Base-by-base conservation (phyloP, 2,329 filamentous ascomycete genomes). In the Aotearoamyces nothofagi region DNA sequence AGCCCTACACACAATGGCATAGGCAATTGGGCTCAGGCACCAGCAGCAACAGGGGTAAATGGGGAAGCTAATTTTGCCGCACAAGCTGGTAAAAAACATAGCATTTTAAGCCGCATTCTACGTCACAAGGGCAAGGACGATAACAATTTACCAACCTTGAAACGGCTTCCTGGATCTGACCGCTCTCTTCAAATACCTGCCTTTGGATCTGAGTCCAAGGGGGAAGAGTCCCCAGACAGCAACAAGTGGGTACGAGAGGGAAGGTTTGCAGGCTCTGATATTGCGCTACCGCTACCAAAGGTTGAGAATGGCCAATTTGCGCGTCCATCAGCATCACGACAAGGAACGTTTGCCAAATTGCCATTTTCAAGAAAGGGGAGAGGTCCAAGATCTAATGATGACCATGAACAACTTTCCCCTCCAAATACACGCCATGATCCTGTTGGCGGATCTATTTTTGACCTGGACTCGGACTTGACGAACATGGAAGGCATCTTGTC, bases 401-500 rank as follows among this genome's bases (percentile, higher is more conserved):
- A 47, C 37, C 75, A 63, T 47, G 74, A 72, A 47, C 61, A 58
- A 47, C 43, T 30, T 33, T 52, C 39, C 22, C 28, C 24, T 3
- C 31, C 31, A 29, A 40, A 45, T 10, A 42, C 29, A 8, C 17
- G 33, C 16, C 37, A 40, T 6, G 16, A 23, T 3, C 11, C 24
- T 3, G 13, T 69, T 68, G 36, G 68, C 66, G 41, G 58, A 32
- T 29, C 66, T 9, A 53, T 83, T 25, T 92, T 78, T 54, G 69
- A 69, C 44, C 68, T 96, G 15, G 87, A 96, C 51, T 92, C 82
- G 2, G 79, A 96, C 48, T 66, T 96, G 26, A 72, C 73, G 32
- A 72, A 93, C 42, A 90, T 98, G 82, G 78, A 86, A 43, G 90
- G 83, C 13, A 94, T 96, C 38, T 58, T 96, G 34, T 74, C 75